Evolutionary conservation across 75 land plant species (phyloP).

Genomic region (Pinus tabuliformis): DNA sequence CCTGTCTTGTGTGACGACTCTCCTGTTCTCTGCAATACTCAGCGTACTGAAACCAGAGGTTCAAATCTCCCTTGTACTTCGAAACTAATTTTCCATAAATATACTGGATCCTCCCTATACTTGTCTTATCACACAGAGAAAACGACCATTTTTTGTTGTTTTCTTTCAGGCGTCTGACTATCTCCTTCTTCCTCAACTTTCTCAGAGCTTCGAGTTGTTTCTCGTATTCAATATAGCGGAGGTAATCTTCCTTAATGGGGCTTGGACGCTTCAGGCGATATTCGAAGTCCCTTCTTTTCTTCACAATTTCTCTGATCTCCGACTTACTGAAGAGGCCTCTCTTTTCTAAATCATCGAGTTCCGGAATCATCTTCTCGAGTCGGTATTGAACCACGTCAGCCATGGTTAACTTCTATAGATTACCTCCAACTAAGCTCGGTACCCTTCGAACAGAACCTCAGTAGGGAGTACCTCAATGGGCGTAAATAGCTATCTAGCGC

Average conservation of each 20-base stretch:
- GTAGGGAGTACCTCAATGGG: too few species aligned
- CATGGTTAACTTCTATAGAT: slow-evolving; percentile 31
- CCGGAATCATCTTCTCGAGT: slow-evolving; percentile 88
- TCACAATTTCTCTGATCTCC: slow-evolving; percentile 76
- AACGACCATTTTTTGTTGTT: slow-evolving; percentile 36
- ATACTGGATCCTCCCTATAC: slow-evolving; percentile 56
- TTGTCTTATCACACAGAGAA: slow-evolving; percentile 64
- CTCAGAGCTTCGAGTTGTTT: slow-evolving; percentile 68
- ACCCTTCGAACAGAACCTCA: too few species aligned
- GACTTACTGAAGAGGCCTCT: slow-evolving; percentile 61
- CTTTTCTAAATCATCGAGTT: slow-evolving; percentile 85
- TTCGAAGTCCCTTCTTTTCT: slow-evolving; percentile 80
- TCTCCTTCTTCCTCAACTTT: slow-evolving; percentile 49
- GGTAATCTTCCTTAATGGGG: slow-evolving; percentile 71
- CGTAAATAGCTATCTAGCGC: too few species aligned
- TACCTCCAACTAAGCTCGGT: too few species aligned
- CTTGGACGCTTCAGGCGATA: slow-evolving; percentile 79
- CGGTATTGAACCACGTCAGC: slow-evolving; percentile 91
- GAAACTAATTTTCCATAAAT: slow-evolving; percentile 64
- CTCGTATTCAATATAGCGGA: slow-evolving; percentile 88
- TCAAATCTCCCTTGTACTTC: slow-evolving; percentile 74
- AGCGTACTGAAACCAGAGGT: slow-evolving; percentile 78
- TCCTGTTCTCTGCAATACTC: slow-evolving; percentile 69
- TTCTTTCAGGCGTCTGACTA: slow-evolving; percentile 24
- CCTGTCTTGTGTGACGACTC: slow-evolving; percentile 75